These are phyloP conservation scores for Brassica incana DNA, from an alignment of 345 rosid species.

Conservation along the genomic window DNA sequence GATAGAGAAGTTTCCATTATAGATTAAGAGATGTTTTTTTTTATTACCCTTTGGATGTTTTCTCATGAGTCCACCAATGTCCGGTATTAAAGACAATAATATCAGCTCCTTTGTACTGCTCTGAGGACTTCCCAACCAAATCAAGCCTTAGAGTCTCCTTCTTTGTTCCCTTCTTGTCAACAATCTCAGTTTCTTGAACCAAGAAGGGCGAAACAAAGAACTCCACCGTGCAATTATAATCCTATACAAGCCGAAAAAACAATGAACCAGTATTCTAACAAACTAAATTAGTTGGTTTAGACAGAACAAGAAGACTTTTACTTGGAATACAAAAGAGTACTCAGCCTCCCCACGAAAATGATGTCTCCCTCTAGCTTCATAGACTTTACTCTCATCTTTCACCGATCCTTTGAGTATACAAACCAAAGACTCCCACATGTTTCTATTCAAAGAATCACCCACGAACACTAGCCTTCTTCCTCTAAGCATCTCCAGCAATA, in stretches of 20 bases:
- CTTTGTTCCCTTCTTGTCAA: constrained; percentile 56
- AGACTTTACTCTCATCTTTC: constrained; percentile 66
- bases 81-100: constrained; percentile 89
- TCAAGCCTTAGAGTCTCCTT: constrained; percentile 93
- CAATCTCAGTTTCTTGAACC: constrained; percentile 85
- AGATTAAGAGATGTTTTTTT: not conserved
- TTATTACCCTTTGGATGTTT: constrained; percentile 80
- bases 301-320: constrained; percentile 15
- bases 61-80: constrained; percentile 99
- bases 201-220: constrained; percentile 93
- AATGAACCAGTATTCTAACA: not conserved
- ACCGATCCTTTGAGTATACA: constrained; percentile 71
- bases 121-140: constrained; percentile 71
- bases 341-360: constrained; percentile 82
- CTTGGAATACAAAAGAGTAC: constrained; percentile 79
- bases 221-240: constrained; percentile 77
- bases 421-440: constrained; percentile 98
- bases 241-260: constrained; percentile 45
- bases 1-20: not conserved
- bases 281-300: not conserved
- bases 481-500: constrained; percentile 72
- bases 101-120: constrained; percentile 76
- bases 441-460: constrained; percentile 89
- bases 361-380: constrained; percentile 69
- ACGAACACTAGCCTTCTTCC: constrained; percentile 91